Evolutionary conservation across 2,329 filamentous ascomycete species (phyloP), one percentile per base, ranked within the genome.

Genomic region (Myotisia sp.): DNA sequence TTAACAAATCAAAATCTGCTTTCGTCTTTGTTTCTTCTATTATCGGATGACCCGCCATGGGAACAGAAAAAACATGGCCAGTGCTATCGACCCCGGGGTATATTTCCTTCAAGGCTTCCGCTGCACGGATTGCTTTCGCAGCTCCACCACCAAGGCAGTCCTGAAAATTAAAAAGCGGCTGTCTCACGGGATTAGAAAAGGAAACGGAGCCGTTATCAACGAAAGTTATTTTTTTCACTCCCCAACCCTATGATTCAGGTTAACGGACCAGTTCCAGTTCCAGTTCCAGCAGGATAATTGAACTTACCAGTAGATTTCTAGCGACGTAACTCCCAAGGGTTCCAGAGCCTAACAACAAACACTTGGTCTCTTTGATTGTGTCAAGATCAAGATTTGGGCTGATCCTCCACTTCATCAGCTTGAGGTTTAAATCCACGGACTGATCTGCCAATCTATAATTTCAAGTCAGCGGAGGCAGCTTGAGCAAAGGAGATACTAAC

Each of bases 331-430:
- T 86, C 6, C 90, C 90, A 1, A 98, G 66, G 0, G 90, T 98
- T 9, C 90, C 90, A 1, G 90, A 85, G 3, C 90, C 90, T 1
- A 98, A 72, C 2, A 98, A 64, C 10, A 98, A 69, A 51, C 90
- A 98, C 51, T 77, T 92, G 3, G 84, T 87, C 37, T 78, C 71
- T 51, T 93, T 94, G 52, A 95, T 86, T 19, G 72, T 71, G 19
- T 94, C 85, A 6, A 98, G 71, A 52, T 95, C 71, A 26, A 98
- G 70, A 33, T 77, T 76, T 0, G 90, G 90, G 5, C 85, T 83
- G 48, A 98, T 84, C 24, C 90, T 77, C 90, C 90, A 98, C 61
- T 94, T 98, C 77, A 98, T 98, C 38, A 98, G 69, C 59, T 95
- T 95, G 40, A 95, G 67, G 50, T 98, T 98, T 38, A 98, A 68